Percentiles rank a stretch among this genome's conserved stretches.
Evolutionary conservation across 192 early-diverging fungal genomes (phyloP).

Genomic region (Coemansia sp.): DNA sequence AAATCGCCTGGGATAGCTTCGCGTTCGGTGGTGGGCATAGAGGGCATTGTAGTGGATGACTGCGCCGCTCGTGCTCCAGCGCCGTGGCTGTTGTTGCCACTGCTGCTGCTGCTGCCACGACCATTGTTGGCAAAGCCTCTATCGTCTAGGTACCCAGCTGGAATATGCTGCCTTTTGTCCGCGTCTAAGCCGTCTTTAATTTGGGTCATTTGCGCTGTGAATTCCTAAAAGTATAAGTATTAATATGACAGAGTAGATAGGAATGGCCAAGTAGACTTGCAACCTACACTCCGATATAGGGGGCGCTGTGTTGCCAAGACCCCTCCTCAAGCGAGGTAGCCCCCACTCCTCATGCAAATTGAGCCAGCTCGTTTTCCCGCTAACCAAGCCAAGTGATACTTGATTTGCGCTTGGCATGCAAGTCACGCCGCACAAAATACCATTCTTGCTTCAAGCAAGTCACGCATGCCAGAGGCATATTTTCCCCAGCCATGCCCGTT

Average conservation of each 20-base stretch:
- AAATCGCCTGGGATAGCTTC: constrained; percentile 5
- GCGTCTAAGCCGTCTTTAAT: neutral
- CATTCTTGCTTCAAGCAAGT: neutral
- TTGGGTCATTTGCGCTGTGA: constrained; percentile 8
- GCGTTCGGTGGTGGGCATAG: neutral
- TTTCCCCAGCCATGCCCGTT: neutral
- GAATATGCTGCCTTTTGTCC: neutral
- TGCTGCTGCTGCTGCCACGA: neutral
- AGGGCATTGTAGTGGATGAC: neutral
- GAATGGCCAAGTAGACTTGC: neutral
- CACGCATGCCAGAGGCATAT: neutral
- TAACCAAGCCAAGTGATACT: neutral
- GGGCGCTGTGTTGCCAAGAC: neutral
- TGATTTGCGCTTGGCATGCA: neutral
- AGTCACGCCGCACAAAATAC: neutral
- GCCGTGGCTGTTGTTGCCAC: neutral
- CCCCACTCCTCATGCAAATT: neutral
- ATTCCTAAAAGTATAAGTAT: neutral
- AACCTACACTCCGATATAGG: neutral
- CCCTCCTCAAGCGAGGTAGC: neutral
- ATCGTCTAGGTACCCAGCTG: constrained; percentile 1
- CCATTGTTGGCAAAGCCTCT: neutral
- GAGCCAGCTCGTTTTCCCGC: neutral
- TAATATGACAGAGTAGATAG: too few species aligned
- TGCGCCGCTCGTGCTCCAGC: neutral